Base-by-base conservation (phyloP, 495 filamentous ascomycete species). In the Geopyxis carbonaria region DNA sequence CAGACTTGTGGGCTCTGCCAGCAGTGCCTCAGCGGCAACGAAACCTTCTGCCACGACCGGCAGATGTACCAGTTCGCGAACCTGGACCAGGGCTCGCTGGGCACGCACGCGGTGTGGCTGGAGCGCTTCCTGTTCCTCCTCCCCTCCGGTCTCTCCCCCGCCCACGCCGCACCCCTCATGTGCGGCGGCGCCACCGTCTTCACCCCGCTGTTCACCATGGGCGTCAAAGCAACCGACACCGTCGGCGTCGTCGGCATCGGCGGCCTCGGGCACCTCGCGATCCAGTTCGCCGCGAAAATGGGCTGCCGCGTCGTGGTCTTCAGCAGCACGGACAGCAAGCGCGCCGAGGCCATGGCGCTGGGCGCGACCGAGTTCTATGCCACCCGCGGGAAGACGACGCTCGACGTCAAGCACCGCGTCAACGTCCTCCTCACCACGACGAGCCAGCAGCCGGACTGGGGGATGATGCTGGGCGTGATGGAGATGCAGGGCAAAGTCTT, bases 91-190 rank as follows among this genome's bases (percentile, higher is more conserved):
- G 75, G 75, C 32, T 76, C 75, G 25, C 77, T 76, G 57, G 64
- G 70, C 0, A 73, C 69, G 33, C 75, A 86, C 47, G 67, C 82
- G 32, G 70, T 81, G 22, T 75, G 75, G 0, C 80, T 83, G 55
- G 72, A 83, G 56, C 76, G 78, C 62, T 84, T 73, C 50, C 65
- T 65, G 23, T 81, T 84, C 61, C 67, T 68, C n/a, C 80, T 87
- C 42, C 81, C 79, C 2, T 73, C 79, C 30, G 64, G 61, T 2
- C 65, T 87, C 23, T 59, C 69, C 2, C 72, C 64, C 13, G 61
- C 66, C 32, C 51, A 70, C 2, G 81, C 76, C 4, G 82, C 77
- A 6, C 82, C 82, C 0, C 75, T 84, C 64, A 66, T 87, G 44
- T 91, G 82, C 55, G 79, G 78, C 19, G 80, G 81, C 27, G 50